phyloP scores from a whole-genome alignment of 345 rosid genomes.

The Ailanthus altissimus region DNA sequence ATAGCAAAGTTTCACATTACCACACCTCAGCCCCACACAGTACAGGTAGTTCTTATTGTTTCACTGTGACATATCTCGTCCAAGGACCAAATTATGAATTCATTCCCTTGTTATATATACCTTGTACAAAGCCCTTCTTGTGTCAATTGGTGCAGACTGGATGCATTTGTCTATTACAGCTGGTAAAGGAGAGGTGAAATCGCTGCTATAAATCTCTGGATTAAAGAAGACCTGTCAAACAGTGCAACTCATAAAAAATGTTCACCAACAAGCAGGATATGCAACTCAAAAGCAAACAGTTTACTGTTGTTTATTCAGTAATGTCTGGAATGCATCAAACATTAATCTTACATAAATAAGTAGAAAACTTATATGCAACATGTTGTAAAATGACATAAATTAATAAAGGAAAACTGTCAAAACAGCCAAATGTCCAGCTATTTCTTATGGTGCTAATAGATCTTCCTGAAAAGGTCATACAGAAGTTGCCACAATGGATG shows the following conservation, averaged over 20 bases:
- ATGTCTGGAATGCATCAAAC: background rate
- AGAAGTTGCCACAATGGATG: background rate
- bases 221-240: constrained; percentile 77
- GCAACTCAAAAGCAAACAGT: constrained; percentile 18
- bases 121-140: constrained; percentile 97
- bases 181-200: constrained; percentile 76
- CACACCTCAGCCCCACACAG: background rate
- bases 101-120: constrained; percentile 27
- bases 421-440: background rate
- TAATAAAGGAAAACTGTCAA: background rate
- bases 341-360: background rate
- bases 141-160: constrained; percentile 97
- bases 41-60: constrained; percentile 1
- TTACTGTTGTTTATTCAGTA: background rate
- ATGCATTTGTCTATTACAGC: constrained; percentile 90
- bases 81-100: constrained; percentile 12
- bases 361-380: background rate
- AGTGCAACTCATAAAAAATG: constrained; percentile 25
- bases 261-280: constrained; percentile 15
- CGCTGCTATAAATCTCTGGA: constrained; percentile 89
- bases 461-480: background rate
- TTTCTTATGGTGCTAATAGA: constrained; percentile 13
- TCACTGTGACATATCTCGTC: constrained; percentile 10
- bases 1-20: background rate
- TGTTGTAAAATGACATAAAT: background rate